These are phyloP conservation scores for Colletotrichum chrysophilum DNA, from an alignment of 2,329 filamentous ascomycete genomes.

Conservation along the genomic window DNA sequence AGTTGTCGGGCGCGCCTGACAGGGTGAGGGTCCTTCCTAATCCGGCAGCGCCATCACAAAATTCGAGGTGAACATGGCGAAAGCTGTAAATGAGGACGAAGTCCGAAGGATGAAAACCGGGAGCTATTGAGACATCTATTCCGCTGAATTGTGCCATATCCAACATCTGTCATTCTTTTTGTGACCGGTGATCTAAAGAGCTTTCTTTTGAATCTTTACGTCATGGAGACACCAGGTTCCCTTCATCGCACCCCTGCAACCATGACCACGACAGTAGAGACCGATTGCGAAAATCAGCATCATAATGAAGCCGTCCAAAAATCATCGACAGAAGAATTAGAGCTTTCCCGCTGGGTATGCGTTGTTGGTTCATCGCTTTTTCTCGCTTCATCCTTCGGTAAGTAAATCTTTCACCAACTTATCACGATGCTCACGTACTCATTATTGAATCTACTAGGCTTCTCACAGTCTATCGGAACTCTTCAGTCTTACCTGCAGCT, in stretches of 20 bases:
- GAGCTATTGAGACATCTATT: background rate
- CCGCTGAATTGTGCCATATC: background rate
- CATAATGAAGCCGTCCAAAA: background rate
- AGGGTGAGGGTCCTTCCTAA: background rate
- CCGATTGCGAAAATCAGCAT: background rate
- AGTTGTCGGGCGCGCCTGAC: background rate
- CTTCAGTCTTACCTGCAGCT: slow-evolving; percentile 49
- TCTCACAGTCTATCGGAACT: slow-evolving; percentile 51
- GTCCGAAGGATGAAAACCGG: background rate
- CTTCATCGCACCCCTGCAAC: background rate
- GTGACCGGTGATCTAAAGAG: background rate
- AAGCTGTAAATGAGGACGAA: background rate
- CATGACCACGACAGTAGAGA: background rate
- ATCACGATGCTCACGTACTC: background rate
- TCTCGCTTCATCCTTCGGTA: background rate
- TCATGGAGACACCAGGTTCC: background rate
- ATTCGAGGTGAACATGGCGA: background rate
- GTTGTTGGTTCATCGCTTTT: background rate
- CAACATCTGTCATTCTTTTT: background rate
- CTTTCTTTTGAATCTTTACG: background rate
- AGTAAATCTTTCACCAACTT: background rate
- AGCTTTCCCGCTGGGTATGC: background rate
- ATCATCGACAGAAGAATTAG: background rate
- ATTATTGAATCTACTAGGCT: slow-evolving; percentile 32
- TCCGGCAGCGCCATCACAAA: background rate